Percentiles rank a stretch among this genome's conserved stretches.
phyloP scores from a whole-genome alignment of 805 yeast genomes.

The Nakazawaea sp. region DNA sequence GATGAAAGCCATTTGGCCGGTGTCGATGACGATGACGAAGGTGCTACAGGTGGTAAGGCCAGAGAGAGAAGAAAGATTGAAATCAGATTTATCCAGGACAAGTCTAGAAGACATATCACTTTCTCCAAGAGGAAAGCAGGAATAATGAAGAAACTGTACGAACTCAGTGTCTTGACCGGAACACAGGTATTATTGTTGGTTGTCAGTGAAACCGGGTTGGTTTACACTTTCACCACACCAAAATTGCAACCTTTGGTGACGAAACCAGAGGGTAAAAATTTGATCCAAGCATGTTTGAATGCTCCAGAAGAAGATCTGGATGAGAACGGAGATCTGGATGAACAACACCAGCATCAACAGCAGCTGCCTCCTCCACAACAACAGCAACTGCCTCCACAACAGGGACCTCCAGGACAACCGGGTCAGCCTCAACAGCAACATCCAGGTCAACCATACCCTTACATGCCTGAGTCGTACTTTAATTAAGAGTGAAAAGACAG shows the following conservation, averaged over 20 bases:
- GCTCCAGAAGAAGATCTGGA: slow-evolving; percentile 87
- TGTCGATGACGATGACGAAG: slow-evolving; percentile 46
- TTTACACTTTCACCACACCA: slow-evolving; percentile 98
- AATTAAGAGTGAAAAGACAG: too few relatives aligned
- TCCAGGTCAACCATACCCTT: slow-evolving; percentile 18
- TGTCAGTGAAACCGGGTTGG: slow-evolving; percentile 97
- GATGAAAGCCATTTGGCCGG: slow-evolving; percentile 13
- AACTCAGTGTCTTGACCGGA: slow-evolving; percentile 91
- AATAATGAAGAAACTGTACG: slow-evolving; percentile 99
- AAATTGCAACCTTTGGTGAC: slow-evolving; percentile 97
- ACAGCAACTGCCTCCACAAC: slow-evolving; percentile 25
- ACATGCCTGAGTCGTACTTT: slow-evolving; percentile 12
- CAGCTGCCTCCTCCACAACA: slow-evolving; percentile 21
- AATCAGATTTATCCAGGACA: slow-evolving; percentile 94
- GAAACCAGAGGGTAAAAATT: slow-evolving; percentile 93
- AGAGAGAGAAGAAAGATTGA: slow-evolving; percentile 83
- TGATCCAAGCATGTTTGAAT: slow-evolving; percentile 93
- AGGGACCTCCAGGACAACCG: slow-evolving; percentile 24
- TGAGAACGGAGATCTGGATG: slow-evolving; percentile 38
- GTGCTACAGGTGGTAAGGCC: slow-evolving; percentile 37
- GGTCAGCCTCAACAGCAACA: slow-evolving; percentile 14
- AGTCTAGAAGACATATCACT: slow-evolving; percentile 95
- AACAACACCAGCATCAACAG: slow-evolving; percentile 11
- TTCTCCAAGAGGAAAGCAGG: slow-evolving; percentile 98
- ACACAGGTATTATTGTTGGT: slow-evolving; percentile 93